phyloP scores from a whole-genome alignment of 129 eudicot species.

The Mikania micrantha region DNA sequence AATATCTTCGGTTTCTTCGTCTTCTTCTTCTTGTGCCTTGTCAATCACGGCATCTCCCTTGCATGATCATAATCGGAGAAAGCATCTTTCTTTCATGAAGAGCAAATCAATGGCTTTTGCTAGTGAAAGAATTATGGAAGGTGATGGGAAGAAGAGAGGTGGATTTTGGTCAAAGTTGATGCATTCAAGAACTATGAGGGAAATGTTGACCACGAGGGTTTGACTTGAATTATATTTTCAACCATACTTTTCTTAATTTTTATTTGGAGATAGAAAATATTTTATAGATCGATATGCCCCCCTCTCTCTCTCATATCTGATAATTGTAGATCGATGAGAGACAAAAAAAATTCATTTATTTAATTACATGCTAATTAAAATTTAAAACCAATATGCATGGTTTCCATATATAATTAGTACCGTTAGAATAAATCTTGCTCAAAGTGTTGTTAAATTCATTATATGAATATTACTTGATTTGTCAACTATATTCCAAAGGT shows the following conservation, averaged over 20 bases:
- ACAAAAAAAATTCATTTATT: background rate
- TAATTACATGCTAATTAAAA: background rate
- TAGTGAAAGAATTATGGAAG: constrained; percentile 14
- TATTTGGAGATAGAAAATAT: background rate
- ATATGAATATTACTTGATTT: background rate
- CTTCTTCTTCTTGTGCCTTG: constrained; percentile 39
- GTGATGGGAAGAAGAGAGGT: constrained; percentile 22
- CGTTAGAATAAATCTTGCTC: background rate
- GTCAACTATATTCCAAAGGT: constrained; percentile 10
- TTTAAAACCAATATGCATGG: background rate
- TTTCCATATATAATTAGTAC: background rate
- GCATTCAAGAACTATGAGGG: constrained; percentile 50
- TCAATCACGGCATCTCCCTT: constrained; percentile 48
- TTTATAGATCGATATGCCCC: background rate
- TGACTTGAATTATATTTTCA: constrained; percentile 2
- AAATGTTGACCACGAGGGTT: constrained; percentile 32
- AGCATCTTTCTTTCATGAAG: constrained; percentile 29
- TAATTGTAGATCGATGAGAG: too few species aligned
- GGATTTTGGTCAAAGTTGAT: constrained; percentile 64
- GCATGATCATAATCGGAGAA: constrained; percentile 11
- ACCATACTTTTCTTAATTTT: background rate
- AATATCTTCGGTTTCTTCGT: constrained; percentile 28
- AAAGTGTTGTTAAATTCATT: background rate
- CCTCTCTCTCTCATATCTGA: background rate
- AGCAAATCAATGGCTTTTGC: constrained; percentile 50